Percentiles rank a stretch among this genome's conserved stretches.
Conservation (phyloP, 306 rosid genomes). For the Malus domestica region DNA sequence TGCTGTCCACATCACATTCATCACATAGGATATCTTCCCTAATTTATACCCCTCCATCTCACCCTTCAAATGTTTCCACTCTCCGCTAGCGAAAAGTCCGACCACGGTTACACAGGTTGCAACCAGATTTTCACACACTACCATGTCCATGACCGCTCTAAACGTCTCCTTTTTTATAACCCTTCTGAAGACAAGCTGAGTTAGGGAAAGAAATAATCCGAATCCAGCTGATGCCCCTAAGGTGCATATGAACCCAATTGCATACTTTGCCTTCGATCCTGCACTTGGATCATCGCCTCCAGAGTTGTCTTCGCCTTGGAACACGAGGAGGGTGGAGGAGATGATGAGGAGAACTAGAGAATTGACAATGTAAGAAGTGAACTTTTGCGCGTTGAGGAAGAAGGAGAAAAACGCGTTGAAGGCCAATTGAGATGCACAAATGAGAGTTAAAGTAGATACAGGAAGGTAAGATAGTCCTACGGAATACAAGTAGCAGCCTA, state of each 20-base stretch:
- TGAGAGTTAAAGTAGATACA: conserved; percentile 38
- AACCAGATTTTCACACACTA: conserved; percentile 5
- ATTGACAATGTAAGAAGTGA: conserved; percentile 41
- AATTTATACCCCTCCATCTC: conserved; percentile 32
- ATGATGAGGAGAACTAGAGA: conserved; percentile 50
- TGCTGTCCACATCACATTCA: conserved; percentile 29
- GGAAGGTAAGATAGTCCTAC: conserved; percentile 36
- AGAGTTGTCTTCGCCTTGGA: conserved; percentile 12
- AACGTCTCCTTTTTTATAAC: conserved; percentile 35
- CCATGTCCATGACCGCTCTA: conserved; percentile 25
- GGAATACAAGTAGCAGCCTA: conserved; percentile 19
- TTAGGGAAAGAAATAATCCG: conserved; percentile 24
- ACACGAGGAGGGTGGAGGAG: conserved; percentile 37
- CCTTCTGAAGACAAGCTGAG: conserved; percentile 30
- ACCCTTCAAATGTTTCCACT: conserved; percentile 25
- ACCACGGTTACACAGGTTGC: conserved; percentile 22
- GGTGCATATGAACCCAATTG: conserved; percentile 39
- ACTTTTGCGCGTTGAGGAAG: conserved; percentile 41
- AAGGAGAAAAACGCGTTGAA: conserved; percentile 55
- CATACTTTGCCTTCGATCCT: conserved; percentile 17
- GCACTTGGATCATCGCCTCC: neutral
- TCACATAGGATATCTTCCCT: conserved; percentile 30
- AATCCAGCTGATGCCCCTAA: conserved; percentile 33
- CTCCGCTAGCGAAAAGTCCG: conserved; percentile 42
- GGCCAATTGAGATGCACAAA: conserved; percentile 35